Evolutionary conservation across 768 basidiomycete genomes (phyloP), one percentile per base, ranked within the genome.

Genomic region (Mycena maculata): DNA sequence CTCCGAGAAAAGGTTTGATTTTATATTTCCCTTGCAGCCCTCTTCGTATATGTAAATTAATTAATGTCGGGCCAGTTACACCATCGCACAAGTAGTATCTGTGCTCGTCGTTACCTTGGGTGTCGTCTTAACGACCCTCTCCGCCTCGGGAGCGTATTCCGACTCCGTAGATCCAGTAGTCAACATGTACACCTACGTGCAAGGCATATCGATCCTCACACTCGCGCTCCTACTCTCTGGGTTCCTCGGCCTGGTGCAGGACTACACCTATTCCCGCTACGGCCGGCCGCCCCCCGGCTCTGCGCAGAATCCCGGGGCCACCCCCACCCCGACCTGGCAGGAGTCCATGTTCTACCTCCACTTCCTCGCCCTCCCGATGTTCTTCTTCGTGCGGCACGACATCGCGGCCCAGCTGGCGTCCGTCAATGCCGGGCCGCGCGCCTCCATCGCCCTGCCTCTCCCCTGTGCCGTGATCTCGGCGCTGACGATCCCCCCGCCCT

Each of bases 281-380:
- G 63, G 61, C 38, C 66, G 72, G 56, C 10, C 74, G 64, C 27
- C 63, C 13, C 55, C 53, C 22, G 52, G 42, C 3, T 41, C 53
- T 11, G 44, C 64, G 47, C 48, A 49, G 30, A 55, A 65, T 11
- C 62, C 74, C 20, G 53, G 41, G 52, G 45, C 60, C 15, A 61
- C 61, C 23, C 67, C 53, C n/a, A 70, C 71, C 45, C 71, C 77
- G 0, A 76, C 87, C 47, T 98, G 96, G 96, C 88, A 92, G 73
- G 96, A 98, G 79, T 90, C 88, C 54, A 89, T 98, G 87, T 98
- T 97, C 81, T 98, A 95, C 80, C 84, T 93, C 23, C 94, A 95
- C 77, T 88, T 90, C 73, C 86, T 95, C 58, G 87, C 90, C 15
- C 83, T 95, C 15, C 94, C 93, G 8, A 84, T 94, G 83, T 95